phyloP scores from a whole-genome alignment of 2,329 filamentous ascomycete genomes.

The Aspergillus transmontanensis region DNA sequence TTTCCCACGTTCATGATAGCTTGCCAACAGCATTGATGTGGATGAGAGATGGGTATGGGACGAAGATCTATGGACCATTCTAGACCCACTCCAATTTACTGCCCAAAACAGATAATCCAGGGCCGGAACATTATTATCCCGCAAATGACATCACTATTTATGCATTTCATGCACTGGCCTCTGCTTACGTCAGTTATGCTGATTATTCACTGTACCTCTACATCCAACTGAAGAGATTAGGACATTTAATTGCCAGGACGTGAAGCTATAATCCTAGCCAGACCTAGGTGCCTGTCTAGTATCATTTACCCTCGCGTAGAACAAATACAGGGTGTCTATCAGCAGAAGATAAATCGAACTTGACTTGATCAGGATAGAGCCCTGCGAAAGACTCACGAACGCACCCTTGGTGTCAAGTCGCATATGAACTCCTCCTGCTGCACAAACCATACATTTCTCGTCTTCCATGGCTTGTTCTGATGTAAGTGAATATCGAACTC shows the following conservation, averaged over 20 bases:
- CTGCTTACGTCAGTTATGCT: not conserved
- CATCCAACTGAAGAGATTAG: not conserved
- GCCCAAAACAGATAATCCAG: not conserved
- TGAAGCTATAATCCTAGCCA: not conserved
- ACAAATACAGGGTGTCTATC: no score
- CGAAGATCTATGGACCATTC: not conserved
- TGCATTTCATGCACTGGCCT: no score
- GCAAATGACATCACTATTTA: not conserved
- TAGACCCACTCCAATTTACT: not conserved
- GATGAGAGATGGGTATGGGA: not conserved
- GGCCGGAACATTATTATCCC: not conserved
- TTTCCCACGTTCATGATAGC: not conserved
- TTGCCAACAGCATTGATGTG: not conserved
- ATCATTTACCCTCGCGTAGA: not conserved
- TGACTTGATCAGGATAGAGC: not conserved
- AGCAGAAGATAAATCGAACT: not conserved
- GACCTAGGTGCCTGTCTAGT: rapidly evolving
- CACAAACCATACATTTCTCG: slow-evolving; percentile 2
- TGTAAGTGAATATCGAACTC: not conserved
- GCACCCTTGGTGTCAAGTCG: not conserved
- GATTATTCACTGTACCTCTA: not conserved
- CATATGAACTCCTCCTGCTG: slow-evolving; percentile 1
- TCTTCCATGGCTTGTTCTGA: not conserved
- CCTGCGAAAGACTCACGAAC: not conserved
- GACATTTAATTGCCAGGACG: no score